Conservation (phyloP, 176 grass and related monocot genomes). For the Typha latifolia region DNA sequence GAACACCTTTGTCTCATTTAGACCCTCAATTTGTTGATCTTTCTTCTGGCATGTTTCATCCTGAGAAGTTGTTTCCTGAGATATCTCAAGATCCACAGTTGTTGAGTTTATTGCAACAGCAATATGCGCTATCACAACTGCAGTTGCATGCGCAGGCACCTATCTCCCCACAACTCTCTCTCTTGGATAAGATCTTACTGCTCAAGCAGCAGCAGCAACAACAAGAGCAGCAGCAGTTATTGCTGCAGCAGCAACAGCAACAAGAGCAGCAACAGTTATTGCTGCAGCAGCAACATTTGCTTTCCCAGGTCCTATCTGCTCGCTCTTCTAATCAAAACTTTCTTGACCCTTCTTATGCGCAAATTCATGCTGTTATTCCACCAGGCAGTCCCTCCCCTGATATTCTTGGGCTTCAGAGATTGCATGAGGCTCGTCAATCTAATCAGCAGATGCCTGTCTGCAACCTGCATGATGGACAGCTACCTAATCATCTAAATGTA, state of each 20-base stretch:
- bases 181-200: conserved; percentile 80
- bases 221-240: conserved; percentile 36
- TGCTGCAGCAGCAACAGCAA: conserved; percentile 84
- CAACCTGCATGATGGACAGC: conserved; percentile 26
- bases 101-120: conserved; percentile 65
- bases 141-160: conserved; percentile 63
- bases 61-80: conserved; percentile 56
- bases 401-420: conserved; percentile 33
- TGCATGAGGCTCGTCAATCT: conserved; percentile 41
- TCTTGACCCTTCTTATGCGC: conserved; percentile 39
- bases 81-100: conserved; percentile 79
- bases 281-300: conserved; percentile 62
- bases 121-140: conserved; percentile 74
- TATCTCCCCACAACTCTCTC: conserved; percentile 54
- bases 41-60: conserved; percentile 23
- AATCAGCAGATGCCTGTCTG: conserved; percentile 32
- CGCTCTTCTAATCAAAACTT: conserved; percentile 30
- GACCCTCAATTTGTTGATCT: conserved; percentile 2
- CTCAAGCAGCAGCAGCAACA: conserved; percentile 86
- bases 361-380: conserved; percentile 22
- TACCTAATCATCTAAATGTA: conserved; percentile 32
- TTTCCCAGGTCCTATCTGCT: conserved; percentile 41
- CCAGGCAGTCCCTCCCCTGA: conserved; percentile 34
- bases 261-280: conserved; percentile 34
- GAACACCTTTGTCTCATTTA: conserved; percentile 40